These are phyloP conservation scores for Fusarium lyarnte DNA, from an alignment of 2,329 filamentous ascomycete genomes.

Conservation along the genomic window DNA sequence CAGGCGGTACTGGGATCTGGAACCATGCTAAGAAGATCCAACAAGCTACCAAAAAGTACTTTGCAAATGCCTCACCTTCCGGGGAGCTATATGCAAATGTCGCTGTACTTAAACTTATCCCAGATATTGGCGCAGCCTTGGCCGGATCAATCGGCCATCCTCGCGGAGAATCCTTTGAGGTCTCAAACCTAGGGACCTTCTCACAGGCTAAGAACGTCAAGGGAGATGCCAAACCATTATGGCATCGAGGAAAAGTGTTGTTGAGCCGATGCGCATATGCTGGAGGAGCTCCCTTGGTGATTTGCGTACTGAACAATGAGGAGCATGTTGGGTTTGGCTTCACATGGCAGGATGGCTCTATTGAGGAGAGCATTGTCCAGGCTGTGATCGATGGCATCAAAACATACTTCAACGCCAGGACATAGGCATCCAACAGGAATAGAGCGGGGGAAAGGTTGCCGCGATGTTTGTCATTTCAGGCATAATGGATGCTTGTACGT, in stretches of 20 bases:
- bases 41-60: not conserved
- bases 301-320: not conserved
- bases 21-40: not conserved
- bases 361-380: not conserved
- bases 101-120: not conserved
- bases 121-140: not conserved
- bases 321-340: not conserved
- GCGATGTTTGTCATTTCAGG: not conserved
- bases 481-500: not conserved
- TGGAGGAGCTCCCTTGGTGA: not conserved
- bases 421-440: not conserved
- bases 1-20: not conserved
- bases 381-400: not conserved
- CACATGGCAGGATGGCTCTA: not conserved
- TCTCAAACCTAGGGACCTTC: not conserved
- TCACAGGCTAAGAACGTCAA: not conserved
- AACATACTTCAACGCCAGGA: not conserved
- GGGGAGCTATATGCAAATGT: not conserved
- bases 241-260: not conserved
- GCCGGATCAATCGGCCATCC: not conserved
- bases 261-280: slow-evolving; percentile 6
- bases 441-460: not conserved
- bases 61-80: not conserved
- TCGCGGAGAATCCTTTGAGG: slow-evolving; percentile 4
- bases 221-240: not conserved